phyloP scores from a whole-genome alignment of 1,139 yeast species.

The Kurtzmaniella quercitrusa region DNA sequence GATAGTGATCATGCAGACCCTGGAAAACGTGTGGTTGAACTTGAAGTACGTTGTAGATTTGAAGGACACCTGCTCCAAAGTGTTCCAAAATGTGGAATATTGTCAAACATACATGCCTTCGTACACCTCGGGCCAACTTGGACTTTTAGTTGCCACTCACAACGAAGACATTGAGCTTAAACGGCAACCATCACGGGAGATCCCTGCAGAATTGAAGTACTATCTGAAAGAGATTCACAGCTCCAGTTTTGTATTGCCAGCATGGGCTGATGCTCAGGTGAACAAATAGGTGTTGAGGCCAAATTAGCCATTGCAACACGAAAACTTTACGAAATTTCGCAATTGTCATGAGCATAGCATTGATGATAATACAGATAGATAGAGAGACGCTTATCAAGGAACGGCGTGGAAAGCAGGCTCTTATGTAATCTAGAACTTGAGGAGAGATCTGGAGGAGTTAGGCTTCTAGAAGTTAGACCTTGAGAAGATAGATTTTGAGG shows the following conservation, averaged over 20 bases:
- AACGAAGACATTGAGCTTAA: slow-evolving; percentile 47
- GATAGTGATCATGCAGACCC: slow-evolving; percentile 84
- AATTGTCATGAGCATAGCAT: no score
- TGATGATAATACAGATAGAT: no score
- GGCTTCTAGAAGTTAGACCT: no score
- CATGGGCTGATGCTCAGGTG: slow-evolving; percentile 61
- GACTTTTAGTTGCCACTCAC: slow-evolving; percentile 78
- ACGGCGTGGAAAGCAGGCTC: no score
- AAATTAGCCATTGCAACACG: background rate
- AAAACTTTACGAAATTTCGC: no score
- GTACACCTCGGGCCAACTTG: slow-evolving; percentile 95
- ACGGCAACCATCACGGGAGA: slow-evolving; percentile 59
- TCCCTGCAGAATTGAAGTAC: slow-evolving; percentile 51
- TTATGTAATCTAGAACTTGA: no score
- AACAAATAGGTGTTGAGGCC: slow-evolving; percentile 4
- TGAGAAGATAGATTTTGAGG: no score
- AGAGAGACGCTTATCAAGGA: no score
- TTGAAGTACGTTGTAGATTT: slow-evolving; percentile 60
- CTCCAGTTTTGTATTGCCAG: slow-evolving; percentile 82
- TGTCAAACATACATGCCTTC: slow-evolving; percentile 90
- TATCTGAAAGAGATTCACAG: slow-evolving; percentile 70
- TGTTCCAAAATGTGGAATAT: slow-evolving; percentile 78
- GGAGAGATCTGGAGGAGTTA: no score
- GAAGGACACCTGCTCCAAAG: slow-evolving; percentile 55
- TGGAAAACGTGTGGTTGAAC: slow-evolving; percentile 91